Percentiles rank a stretch among this genome's conserved stretches.
Conservation (phyloP, 129 eudicot species). For the Flaveria sonorensis region DNA sequence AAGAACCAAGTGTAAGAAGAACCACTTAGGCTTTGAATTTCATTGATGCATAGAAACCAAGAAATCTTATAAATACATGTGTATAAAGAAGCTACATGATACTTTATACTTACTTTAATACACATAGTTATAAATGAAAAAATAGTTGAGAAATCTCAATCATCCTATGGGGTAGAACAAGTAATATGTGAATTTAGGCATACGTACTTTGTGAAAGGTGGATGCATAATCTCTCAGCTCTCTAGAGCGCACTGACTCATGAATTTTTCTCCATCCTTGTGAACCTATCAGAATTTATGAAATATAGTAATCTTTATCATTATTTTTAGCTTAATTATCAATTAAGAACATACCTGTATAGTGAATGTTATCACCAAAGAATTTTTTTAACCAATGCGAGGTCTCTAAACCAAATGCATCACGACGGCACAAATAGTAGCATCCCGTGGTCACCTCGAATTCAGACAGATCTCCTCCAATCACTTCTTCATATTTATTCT, state of each 20-base stretch:
- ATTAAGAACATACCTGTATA: neutral
- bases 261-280: conserved; percentile 1
- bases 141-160: neutral
- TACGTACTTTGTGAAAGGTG: neutral
- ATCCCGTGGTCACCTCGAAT: neutral
- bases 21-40: too few species aligned
- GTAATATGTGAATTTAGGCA: neutral
- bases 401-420: neutral
- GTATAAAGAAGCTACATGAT: too few species aligned
- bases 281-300: conserved; percentile 36
- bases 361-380: neutral
- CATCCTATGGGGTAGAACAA: neutral
- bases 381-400: neutral
- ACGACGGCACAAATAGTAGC: neutral
- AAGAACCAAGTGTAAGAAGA: too few species aligned
- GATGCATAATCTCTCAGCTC: neutral
- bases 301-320: neutral
- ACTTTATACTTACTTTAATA: too few species aligned
- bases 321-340: neutral
- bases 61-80: neutral
- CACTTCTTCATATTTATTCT: neutral
- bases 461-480: conserved; percentile 14
- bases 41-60: neutral
- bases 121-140: too few species aligned
- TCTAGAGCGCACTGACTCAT: neutral